Evolutionary conservation across 257 asterid genomes (phyloP).

Genomic region (Plantago major): DNA sequence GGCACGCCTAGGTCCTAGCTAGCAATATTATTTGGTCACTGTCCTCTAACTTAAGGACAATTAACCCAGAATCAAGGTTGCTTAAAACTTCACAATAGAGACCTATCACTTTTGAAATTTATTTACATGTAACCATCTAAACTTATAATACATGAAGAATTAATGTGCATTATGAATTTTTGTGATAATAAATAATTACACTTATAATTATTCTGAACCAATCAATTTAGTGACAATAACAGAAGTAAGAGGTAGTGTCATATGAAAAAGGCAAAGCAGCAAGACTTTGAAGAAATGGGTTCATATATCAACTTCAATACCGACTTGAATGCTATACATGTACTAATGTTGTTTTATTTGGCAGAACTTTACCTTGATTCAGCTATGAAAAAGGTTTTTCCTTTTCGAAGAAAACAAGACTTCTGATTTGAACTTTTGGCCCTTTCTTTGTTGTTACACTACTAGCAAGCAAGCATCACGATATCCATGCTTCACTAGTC

Average conservation of each 20-base stretch:
- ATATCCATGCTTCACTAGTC: neutral
- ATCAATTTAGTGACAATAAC: neutral
- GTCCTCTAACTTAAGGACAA: neutral
- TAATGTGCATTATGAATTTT: neutral
- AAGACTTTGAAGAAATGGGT: neutral
- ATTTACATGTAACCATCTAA: no score
- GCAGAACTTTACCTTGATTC: neutral
- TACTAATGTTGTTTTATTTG: neutral
- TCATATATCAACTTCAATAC: neutral
- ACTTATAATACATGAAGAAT: no score
- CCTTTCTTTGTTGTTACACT: slow-evolving; percentile 1
- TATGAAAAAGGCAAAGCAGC: slow-evolving; percentile 2
- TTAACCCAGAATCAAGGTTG: neutral
- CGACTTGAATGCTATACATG: neutral
- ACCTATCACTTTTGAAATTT: no score
- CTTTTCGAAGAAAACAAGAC: neutral
- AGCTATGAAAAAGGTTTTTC: neutral
- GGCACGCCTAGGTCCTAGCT: neutral
- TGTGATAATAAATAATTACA: neutral
- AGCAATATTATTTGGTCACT: neutral
- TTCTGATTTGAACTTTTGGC: neutral
- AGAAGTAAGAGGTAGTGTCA: neutral
- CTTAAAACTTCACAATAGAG: no score
- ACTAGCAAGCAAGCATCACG: neutral
- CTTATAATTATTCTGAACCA: neutral